These are phyloP conservation scores for Thalassiosira profunda DNA, from an alignment of 108 stramenopile species.

Conservation along the genomic window DNA sequence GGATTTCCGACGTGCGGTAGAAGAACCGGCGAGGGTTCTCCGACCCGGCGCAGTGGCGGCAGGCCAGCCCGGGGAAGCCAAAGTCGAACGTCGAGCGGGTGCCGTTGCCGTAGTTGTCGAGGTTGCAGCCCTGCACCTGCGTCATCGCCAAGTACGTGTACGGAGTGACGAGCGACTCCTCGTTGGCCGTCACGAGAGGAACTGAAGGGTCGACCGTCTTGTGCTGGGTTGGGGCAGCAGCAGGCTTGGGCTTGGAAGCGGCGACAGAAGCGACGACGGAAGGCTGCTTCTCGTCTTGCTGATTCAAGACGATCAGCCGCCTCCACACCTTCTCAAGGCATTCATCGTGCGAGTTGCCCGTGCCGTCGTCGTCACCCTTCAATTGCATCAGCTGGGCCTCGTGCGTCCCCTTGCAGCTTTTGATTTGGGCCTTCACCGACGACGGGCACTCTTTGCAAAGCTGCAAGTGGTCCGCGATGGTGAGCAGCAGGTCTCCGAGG, in stretches of 20 bases:
- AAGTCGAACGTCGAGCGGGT: slow-evolving; percentile 25
- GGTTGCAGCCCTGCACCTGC: slow-evolving; percentile 34
- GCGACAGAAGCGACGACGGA: slow-evolving; percentile 1
- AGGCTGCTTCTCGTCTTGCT: slow-evolving; percentile 10
- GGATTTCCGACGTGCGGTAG: slow-evolving; percentile 49
- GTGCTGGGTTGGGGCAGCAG: slow-evolving; percentile 3
- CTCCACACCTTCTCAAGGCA: slow-evolving; percentile 44
- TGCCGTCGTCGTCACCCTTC: neutral
- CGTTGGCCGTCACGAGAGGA: slow-evolving; percentile 14
- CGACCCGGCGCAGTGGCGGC: slow-evolving; percentile 36
- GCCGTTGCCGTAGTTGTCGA: slow-evolving; percentile 32
- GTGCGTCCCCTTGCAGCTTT: slow-evolving; percentile 20
- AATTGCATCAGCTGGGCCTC: slow-evolving; percentile 21
- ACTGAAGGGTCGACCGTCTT: slow-evolving; percentile 9
- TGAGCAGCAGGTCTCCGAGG: slow-evolving; percentile 29
- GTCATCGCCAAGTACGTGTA: slow-evolving; percentile 35
- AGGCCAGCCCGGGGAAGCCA: slow-evolving; percentile 53
- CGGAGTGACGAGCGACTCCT: slow-evolving; percentile 31
- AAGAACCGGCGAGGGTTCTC: slow-evolving; percentile 48
- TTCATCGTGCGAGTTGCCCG: too few species aligned
- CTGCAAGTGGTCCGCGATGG: slow-evolving; percentile 42
- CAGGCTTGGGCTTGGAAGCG: neutral
- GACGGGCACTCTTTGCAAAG: slow-evolving; percentile 34
- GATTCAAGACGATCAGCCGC: slow-evolving; percentile 4
- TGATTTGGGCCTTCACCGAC: slow-evolving; percentile 29